These are phyloP conservation scores for Dryas octopetala DNA, from an alignment of 306 rosid species.

Conservation along the genomic window DNA sequence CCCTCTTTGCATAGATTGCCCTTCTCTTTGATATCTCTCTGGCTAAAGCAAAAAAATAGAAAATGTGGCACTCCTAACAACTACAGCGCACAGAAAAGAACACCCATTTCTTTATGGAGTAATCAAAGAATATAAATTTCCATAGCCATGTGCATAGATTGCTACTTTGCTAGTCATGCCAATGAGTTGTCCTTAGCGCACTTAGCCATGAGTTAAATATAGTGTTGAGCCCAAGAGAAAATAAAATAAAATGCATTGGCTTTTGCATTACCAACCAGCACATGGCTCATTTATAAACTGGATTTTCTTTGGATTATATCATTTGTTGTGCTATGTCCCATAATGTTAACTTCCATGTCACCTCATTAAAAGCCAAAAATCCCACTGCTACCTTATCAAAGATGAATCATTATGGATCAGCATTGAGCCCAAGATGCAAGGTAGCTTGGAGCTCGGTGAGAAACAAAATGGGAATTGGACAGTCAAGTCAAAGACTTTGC, in stretches of 20 bases:
- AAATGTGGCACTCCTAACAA: neutral
- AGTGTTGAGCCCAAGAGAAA: slow-evolving; percentile 46
- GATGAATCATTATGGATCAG: no score
- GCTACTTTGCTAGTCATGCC: slow-evolving; percentile 15
- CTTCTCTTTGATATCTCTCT: neutral
- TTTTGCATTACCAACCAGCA: slow-evolving; percentile 15
- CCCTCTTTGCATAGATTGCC: no score
- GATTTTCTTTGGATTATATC: slow-evolving; percentile 5
- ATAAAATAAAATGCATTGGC: slow-evolving; percentile 20
- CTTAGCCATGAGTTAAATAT: slow-evolving; percentile 12
- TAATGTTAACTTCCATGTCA: slow-evolving; percentile 7
- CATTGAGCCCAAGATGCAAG: neutral
- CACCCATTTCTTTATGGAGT: slow-evolving; percentile 4
- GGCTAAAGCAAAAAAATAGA: neutral
- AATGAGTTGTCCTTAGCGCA: slow-evolving; percentile 39
- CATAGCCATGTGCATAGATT: slow-evolving; percentile 44
- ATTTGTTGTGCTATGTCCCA: neutral
- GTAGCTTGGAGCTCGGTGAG: neutral
- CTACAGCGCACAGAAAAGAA: neutral
- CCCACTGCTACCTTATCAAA: neutral
- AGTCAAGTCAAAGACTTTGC: neutral
- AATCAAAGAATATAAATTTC: slow-evolving; percentile 11
- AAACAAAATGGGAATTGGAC: neutral
- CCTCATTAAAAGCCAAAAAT: neutral
- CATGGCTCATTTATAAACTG: slow-evolving; percentile 27